phyloP scores from a whole-genome alignment of 768 basidiomycete genomes.

The Tylopilus subfusipes region DNA sequence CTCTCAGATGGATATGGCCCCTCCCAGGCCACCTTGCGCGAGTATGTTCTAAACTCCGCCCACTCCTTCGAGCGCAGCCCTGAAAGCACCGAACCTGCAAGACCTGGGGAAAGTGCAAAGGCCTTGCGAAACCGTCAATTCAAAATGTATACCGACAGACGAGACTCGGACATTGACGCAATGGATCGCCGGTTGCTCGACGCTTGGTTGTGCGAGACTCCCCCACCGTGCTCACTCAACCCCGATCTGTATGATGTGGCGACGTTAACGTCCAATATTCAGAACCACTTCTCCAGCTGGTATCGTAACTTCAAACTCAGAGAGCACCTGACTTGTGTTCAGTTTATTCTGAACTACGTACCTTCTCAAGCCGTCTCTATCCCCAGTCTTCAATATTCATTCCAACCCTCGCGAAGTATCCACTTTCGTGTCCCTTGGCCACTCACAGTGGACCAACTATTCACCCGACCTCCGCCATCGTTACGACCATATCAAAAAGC shows the following conservation, averaged over 20 bases:
- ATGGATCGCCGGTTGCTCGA: background rate
- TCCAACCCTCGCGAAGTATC: background rate
- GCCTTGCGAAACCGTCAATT: slow-evolving; percentile 3
- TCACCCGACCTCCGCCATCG: slow-evolving; percentile 1
- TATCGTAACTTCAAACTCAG: slow-evolving; percentile 15
- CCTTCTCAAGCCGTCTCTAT: background rate
- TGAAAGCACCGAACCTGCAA: slow-evolving; percentile 1
- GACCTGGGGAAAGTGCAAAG: background rate
- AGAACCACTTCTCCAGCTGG: slow-evolving; percentile 7
- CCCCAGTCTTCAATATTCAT: background rate
- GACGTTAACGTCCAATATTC: background rate
- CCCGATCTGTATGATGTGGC: slow-evolving; percentile 3
- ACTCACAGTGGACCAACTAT: background rate
- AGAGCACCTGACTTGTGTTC: slow-evolving; percentile 12
- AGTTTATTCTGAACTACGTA: slow-evolving; percentile 3
- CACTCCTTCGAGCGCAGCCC: slow-evolving; percentile 9
- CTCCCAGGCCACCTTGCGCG: background rate
- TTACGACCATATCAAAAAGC: background rate
- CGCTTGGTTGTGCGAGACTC: slow-evolving; percentile 21
- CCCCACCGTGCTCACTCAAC: slow-evolving; percentile 5
- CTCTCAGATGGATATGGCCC: slow-evolving; percentile 10
- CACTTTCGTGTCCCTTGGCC: background rate
- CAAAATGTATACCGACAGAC: slow-evolving; percentile 6
- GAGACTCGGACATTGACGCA: slow-evolving; percentile 1
- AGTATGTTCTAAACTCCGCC: background rate